Evolutionary conservation across 2,329 filamentous ascomycete genomes (phyloP), one percentile per base, ranked within the genome.

Genomic region (Chaetomium globosum): DNA sequence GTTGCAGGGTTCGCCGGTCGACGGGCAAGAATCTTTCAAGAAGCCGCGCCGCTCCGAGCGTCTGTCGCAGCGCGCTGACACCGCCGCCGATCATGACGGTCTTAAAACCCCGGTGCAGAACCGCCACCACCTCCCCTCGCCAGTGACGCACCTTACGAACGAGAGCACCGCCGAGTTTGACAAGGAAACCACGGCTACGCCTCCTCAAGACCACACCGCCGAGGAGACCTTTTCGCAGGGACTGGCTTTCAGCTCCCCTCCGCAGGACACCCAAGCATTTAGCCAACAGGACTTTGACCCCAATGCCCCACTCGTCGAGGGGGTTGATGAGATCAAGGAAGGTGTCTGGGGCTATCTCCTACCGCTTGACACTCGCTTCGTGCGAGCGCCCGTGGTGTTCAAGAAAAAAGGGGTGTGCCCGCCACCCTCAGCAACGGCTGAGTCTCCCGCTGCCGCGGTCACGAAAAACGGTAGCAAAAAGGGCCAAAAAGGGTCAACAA

Each of bases 271-370:
- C 0, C 91, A 93, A 74, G 83, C 88, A 0, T 86, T 90, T n/a
- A 93, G 91, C 8, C 95, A 99, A 78, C 91, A 90, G 16, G 62
- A 66, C 73, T 79, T 91, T 46, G 88, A 92, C 70, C 88, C 90
- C 2, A 86, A 92, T 31, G 81, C 86, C 65, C 85, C 86, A 30
- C 84, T 94, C 55, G 91, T 93, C 68, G 92, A 96, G 64, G 91
- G 96, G 4, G 86, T 93, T 68, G 91, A 97, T 74, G 93, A 97
- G 78, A 86, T 82, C 67, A 83, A 86, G 54, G 91, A 96, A 75
- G 92, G 92, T 9, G 92, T 98, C 1, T 99, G 95, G 95, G 96
- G 96, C 13, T 99, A 98, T 73, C 82, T 99, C 5, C 86, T 97
- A 61, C 92, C 94, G 1, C 80, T 97, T 28, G 89, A 94, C 73